A percentile compares a stretch with the other conserved stretches of the same genome.
These are phyloP conservation scores for Grammothele lineata DNA, from an alignment of 768 basidiomycete species.

Conservation along the genomic window DNA sequence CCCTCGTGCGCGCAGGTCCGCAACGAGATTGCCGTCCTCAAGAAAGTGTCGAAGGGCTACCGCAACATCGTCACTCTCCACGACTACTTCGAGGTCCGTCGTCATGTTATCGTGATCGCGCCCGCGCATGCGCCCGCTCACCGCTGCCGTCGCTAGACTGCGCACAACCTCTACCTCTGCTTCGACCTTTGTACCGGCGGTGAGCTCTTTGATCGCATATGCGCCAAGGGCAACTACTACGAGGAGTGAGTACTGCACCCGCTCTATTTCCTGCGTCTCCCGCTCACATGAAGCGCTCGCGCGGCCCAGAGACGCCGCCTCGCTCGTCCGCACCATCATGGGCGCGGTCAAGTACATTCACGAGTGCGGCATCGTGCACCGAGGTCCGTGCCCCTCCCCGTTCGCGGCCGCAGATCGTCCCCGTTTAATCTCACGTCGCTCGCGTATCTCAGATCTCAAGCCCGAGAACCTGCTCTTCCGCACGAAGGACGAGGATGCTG, in stretches of 20 bases:
- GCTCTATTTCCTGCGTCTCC: conserved; percentile 3
- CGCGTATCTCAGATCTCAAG: conserved; percentile 66
- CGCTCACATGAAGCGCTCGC: conserved; percentile 18
- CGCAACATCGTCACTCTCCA: conserved; percentile 88
- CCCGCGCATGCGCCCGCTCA: no score
- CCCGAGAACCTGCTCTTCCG: conserved; percentile 98
- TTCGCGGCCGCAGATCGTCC: no score
- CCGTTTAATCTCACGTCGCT: not conserved
- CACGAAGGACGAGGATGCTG: conserved; percentile 81
- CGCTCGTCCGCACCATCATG: conserved; percentile 82
- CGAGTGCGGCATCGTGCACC: conserved; percentile 87
- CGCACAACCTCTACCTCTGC: conserved; percentile 90
- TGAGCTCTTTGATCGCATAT: conserved; percentile 98
- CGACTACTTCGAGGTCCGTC: conserved; percentile 87
- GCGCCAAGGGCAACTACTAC: conserved; percentile 94
- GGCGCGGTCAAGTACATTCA: conserved; percentile 90
- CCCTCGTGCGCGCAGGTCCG: conserved; percentile 71
- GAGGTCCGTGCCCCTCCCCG: conserved; percentile 57
- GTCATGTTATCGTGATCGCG: no score
- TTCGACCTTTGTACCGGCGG: conserved; percentile 98
- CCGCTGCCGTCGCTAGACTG: conserved; percentile 62
- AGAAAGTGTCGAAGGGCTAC: conserved; percentile 88
- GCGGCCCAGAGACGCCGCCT: conserved; percentile 75
- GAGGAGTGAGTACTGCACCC: conserved; percentile 60
- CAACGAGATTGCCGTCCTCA: conserved; percentile 95